Percentiles rank a stretch among this genome's conserved stretches.
phyloP scores from a whole-genome alignment of 2,329 filamentous ascomycete species.

The Endocalyx cinctus region DNA sequence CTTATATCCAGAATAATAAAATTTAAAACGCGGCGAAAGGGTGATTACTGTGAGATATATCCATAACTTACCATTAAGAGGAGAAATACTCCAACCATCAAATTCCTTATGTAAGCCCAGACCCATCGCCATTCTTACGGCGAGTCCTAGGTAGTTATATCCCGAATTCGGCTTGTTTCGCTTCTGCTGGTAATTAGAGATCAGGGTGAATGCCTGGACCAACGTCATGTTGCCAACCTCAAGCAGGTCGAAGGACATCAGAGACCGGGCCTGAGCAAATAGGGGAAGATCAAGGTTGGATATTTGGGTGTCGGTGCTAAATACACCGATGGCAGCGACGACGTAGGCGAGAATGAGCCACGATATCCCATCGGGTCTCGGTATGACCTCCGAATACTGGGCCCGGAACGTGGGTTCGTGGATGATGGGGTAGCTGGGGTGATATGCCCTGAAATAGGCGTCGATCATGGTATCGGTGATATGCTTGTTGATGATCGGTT shows the following conservation, averaged over 20 bases:
- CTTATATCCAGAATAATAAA: no score
- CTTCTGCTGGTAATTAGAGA: conserved; percentile 36
- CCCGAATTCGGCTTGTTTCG: conserved; percentile 46
- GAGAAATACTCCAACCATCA: conserved; percentile 25
- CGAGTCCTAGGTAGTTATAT: conserved; percentile 45
- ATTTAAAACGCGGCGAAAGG: no score
- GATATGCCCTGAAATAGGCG: conserved; percentile 38
- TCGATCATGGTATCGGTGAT: conserved; percentile 25
- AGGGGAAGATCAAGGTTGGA: conserved; percentile 6
- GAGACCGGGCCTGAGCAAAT: conserved; percentile 8
- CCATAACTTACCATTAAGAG: no score
- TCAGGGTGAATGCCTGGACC: conserved; percentile 27
- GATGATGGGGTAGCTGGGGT: conserved; percentile 40
- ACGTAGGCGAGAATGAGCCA: conserved; percentile 14
- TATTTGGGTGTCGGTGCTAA: conserved; percentile 1
- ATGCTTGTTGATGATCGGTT: conserved; percentile 1
- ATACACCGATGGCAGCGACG: conserved; percentile 13
- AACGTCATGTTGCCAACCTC: conserved; percentile 30
- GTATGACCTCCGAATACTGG: conserved; percentile 11
- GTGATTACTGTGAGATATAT: no score
- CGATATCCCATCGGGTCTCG: conserved; percentile 9
- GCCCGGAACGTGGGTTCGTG: conserved; percentile 24
- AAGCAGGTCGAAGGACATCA: conserved; percentile 10
- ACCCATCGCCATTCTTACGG: conserved; percentile 43
- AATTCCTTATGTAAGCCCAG: conserved; percentile 44